These are phyloP conservation scores for Penicillium taxi DNA, from an alignment of 495 filamentous ascomycete species.

Conservation along the genomic window DNA sequence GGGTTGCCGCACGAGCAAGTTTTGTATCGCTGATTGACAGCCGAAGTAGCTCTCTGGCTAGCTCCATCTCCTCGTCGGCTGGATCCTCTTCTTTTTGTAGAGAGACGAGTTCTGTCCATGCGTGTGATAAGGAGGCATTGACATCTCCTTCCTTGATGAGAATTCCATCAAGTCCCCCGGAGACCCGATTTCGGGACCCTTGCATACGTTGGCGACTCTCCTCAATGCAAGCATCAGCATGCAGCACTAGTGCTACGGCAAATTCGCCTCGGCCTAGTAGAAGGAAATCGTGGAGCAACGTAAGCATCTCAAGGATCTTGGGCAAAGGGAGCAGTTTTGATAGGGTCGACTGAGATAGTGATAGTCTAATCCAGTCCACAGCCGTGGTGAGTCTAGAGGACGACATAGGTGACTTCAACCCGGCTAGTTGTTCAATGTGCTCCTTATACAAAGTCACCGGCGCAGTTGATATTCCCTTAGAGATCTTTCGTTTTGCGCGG, in stretches of 20 bases:
- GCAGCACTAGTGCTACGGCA: slow-evolving; percentile 71
- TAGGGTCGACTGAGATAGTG: slow-evolving; percentile 70
- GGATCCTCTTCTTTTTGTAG: slow-evolving; percentile 67
- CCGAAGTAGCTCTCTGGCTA: slow-evolving; percentile 67
- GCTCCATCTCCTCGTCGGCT: slow-evolving; percentile 66
- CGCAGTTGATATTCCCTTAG: slow-evolving; percentile 28
- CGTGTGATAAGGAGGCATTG: slow-evolving; percentile 58
- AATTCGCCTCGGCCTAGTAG: slow-evolving; percentile 86
- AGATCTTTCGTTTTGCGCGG: slow-evolving; percentile 40
- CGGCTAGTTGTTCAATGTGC: slow-evolving; percentile 67
- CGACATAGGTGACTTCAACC: slow-evolving; percentile 63
- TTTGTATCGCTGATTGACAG: slow-evolving; percentile 48
- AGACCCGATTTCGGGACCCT: slow-evolving; percentile 14
- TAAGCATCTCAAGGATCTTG: slow-evolving; percentile 67
- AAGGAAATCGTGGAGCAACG: slow-evolving; percentile 76
- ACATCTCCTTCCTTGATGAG: slow-evolving; percentile 84
- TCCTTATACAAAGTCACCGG: slow-evolving; percentile 58
- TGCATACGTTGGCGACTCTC: slow-evolving; percentile 34
- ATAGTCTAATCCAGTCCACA: slow-evolving; percentile 68
- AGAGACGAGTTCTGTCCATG: slow-evolving; percentile 69
- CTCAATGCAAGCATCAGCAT: slow-evolving; percentile 70
- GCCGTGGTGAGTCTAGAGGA: slow-evolving; percentile 58
- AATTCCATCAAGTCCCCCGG: slow-evolving; percentile 43
- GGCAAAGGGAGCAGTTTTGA: slow-evolving; percentile 70
- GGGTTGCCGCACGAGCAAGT: slow-evolving; percentile 15